phyloP scores from a whole-genome alignment of 2,329 filamentous ascomycete species.

The Thelonectria blattea region DNA sequence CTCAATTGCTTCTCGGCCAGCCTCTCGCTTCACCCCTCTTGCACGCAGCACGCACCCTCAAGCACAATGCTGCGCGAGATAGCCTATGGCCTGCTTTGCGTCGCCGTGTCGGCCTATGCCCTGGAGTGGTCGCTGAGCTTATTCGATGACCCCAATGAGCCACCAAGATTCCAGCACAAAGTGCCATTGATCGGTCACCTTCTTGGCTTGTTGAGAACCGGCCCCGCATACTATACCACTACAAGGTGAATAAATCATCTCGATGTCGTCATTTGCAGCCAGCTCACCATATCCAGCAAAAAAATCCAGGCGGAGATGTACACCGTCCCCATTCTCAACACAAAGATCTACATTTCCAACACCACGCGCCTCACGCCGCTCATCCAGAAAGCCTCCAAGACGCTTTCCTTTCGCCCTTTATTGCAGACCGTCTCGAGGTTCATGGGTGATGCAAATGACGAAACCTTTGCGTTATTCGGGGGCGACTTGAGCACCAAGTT shows the following conservation, averaged over 20 bases:
- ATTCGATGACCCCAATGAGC: constrained; percentile 30
- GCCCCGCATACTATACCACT: constrained; percentile 23
- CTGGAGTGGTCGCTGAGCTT: constrained; percentile 26
- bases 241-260: constrained; percentile 17
- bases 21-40: too few species aligned
- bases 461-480: constrained; percentile 23
- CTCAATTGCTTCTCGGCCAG: too few species aligned
- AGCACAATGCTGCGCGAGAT: constrained; percentile 25
- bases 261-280: background rate
- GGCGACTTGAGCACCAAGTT: constrained; percentile 20
- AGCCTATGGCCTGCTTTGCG: constrained; percentile 15
- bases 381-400: constrained; percentile 35
- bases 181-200: constrained; percentile 32
- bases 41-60: background rate
- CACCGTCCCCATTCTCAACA: constrained; percentile 35
- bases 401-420: constrained; percentile 38
- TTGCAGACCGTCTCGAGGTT: constrained; percentile 28
- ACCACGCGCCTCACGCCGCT: constrained; percentile 35
- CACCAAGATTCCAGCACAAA: constrained; percentile 19
- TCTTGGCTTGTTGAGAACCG: constrained; percentile 26
- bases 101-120: constrained; percentile 24
- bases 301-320: constrained; percentile 36
- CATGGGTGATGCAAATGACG: constrained; percentile 22
- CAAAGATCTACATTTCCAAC: constrained; percentile 39
- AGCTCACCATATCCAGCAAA: constrained; percentile 10